phyloP scores from a whole-genome alignment of 352 stramenopile genomes.

The Globisporangium viniferum region DNA sequence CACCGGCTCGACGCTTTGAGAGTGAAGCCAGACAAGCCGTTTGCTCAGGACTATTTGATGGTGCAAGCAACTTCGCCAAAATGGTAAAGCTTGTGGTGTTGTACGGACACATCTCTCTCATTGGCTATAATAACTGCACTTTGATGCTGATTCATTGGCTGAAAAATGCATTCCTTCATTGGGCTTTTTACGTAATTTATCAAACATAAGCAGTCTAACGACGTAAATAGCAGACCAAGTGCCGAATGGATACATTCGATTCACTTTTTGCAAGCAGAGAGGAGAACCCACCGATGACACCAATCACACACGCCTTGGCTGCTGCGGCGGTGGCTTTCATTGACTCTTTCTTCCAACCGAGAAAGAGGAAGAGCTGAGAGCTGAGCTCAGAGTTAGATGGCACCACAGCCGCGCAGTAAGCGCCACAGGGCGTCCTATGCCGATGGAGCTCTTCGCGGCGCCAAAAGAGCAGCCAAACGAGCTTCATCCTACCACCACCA shows the following conservation, averaged over 20 bases:
- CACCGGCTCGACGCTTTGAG: neutral
- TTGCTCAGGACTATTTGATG: neutral
- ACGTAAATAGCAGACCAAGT: neutral
- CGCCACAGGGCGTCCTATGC: neutral
- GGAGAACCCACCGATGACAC: neutral
- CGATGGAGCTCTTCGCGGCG: neutral
- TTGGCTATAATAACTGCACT: neutral
- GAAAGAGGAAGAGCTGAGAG: neutral
- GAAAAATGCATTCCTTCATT: neutral
- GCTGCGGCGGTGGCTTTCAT: neutral
- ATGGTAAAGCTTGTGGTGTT: neutral
- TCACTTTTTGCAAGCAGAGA: neutral
- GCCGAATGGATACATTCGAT: neutral
- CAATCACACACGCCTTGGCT: neutral
- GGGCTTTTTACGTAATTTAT: neutral
- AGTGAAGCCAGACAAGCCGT: neutral
- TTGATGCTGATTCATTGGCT: neutral
- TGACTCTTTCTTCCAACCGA: neutral
- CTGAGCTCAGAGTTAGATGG: neutral
- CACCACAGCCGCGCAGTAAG: too few relatives aligned
- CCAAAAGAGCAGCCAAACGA: neutral
- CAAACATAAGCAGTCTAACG: neutral
- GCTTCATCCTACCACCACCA: too few relatives aligned
- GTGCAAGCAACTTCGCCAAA: neutral
- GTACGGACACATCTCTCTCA: neutral